phyloP scores from a whole-genome alignment of 1,139 yeast species.

The Candida sanyaensis region DNA sequence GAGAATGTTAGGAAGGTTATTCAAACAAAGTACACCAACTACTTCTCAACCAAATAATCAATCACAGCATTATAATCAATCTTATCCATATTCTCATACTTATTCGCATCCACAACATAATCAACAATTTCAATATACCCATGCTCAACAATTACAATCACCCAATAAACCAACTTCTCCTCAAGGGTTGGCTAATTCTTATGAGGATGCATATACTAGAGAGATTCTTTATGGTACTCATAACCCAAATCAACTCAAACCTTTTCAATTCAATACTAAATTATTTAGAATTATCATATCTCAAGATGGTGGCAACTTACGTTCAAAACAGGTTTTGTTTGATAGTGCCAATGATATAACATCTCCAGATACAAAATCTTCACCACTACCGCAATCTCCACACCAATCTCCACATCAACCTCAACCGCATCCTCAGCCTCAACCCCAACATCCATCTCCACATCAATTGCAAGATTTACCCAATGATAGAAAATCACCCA shows the following conservation, averaged over 20 bases:
- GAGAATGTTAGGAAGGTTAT: conserved; percentile 31
- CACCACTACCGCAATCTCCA: background rate
- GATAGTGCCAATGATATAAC: conserved; percentile 39
- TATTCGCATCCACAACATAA: conserved; percentile 9
- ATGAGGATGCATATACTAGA: conserved; percentile 45
- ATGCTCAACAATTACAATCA: conserved; percentile 17
- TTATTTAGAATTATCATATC: conserved; percentile 47
- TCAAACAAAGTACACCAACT: conserved; percentile 23
- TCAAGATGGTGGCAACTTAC: conserved; percentile 54
- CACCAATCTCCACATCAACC: conserved; percentile 7
- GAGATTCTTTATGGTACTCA: conserved; percentile 46
- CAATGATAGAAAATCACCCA: conserved; percentile 8
- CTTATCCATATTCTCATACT: no score
- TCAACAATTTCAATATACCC: conserved; percentile 10
- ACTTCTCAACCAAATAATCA: conserved; percentile 5
- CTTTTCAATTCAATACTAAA: conserved; percentile 33
- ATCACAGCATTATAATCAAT: conserved; percentile 11
- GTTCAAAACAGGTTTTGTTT: conserved; percentile 49
- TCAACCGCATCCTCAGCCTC: no score
- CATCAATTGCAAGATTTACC: conserved; percentile 4
- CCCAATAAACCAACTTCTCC: conserved; percentile 9
- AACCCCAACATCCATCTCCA: conserved; percentile 7
- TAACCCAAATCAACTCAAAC: conserved; percentile 28
- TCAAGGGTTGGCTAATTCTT: conserved; percentile 21
- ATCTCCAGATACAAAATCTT: background rate